phyloP scores from a whole-genome alignment of 345 rosid species.

The Populus tremula region DNA sequence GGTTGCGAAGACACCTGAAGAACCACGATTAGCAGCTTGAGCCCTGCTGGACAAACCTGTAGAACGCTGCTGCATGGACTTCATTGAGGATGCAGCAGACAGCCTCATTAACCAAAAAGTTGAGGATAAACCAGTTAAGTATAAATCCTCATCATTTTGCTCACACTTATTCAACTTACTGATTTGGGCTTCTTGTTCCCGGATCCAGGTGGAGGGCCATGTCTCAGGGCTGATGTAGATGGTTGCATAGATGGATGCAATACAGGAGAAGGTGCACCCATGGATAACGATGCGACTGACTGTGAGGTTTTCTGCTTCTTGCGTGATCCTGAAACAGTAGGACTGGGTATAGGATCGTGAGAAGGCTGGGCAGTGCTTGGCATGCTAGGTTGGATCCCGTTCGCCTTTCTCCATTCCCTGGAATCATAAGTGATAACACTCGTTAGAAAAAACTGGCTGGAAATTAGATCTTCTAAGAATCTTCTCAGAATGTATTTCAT shows the following conservation, averaged over 20 bases:
- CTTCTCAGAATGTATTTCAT: slow-evolving; percentile 12
- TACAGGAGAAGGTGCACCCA: slow-evolving; percentile 74
- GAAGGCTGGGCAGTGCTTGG: slow-evolving; percentile 56
- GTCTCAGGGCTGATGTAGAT: slow-evolving; percentile 70
- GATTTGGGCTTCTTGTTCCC: slow-evolving; percentile 79
- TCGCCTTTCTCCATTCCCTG: slow-evolving; percentile 93
- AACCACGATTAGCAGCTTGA: slow-evolving; percentile 46
- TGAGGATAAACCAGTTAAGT: not conserved
- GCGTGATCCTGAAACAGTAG: slow-evolving; percentile 79
- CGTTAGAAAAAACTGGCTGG: slow-evolving; percentile 12
- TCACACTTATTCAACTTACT: slow-evolving; percentile 43
- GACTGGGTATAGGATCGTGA: slow-evolving; percentile 72
- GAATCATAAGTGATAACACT: slow-evolving; percentile 19
- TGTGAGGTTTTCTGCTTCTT: slow-evolving; percentile 84
- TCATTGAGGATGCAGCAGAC: slow-evolving; percentile 39
- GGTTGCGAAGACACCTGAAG: slow-evolving; percentile 46
- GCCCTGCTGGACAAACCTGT: slow-evolving; percentile 64
- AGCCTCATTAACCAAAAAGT: slow-evolving; percentile 24
- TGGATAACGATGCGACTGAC: slow-evolving; percentile 70
- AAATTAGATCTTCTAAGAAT: slow-evolving; percentile 15
- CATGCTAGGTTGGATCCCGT: slow-evolving; percentile 61
- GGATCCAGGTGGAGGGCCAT: slow-evolving; percentile 66
- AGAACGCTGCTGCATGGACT: slow-evolving; percentile 68
- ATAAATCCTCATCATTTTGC: slow-evolving; percentile 5
- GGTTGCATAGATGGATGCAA: slow-evolving; percentile 75